Evolutionary conservation across 148 eudicot genomes (phyloP).

Genomic region (Rhododendron griersonianum): DNA sequence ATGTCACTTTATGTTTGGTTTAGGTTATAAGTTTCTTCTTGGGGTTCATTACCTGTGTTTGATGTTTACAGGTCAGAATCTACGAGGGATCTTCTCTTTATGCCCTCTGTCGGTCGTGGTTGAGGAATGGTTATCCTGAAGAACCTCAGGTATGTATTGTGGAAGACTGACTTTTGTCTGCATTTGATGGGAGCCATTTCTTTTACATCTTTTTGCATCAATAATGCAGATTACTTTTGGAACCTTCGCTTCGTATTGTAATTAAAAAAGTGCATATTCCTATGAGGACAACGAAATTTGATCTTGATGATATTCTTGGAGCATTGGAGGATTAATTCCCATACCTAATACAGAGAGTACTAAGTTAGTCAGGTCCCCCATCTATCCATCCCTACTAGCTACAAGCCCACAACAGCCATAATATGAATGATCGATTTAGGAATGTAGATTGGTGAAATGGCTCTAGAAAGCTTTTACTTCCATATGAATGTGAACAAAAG

Average conservation of each 20-base stretch:
- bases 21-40: neutral
- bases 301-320: neutral
- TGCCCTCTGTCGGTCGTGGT: slow-evolving; percentile 82
- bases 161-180: neutral
- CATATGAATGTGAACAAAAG: neutral
- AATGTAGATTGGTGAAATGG: neutral
- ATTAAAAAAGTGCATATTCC: neutral
- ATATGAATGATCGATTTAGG: neutral
- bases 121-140: slow-evolving; percentile 66
- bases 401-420: neutral
- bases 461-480: slow-evolving; percentile 2
- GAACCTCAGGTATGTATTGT: slow-evolving; percentile 26
- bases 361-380: neutral
- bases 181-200: neutral
- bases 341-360: neutral
- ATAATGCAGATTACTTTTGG: neutral
- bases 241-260: neutral
- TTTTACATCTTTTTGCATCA: neutral
- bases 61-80: slow-evolving; percentile 51
- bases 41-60: slow-evolving; percentile 12
- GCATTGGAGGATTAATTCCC: neutral
- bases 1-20: slow-evolving; percentile 8
- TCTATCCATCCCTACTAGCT: neutral
- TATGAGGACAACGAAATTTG: neutral
- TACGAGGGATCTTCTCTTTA: slow-evolving; percentile 61